Evolutionary conservation across 805 yeast species (phyloP).

Genomic region (Kodamaea leandrae): DNA sequence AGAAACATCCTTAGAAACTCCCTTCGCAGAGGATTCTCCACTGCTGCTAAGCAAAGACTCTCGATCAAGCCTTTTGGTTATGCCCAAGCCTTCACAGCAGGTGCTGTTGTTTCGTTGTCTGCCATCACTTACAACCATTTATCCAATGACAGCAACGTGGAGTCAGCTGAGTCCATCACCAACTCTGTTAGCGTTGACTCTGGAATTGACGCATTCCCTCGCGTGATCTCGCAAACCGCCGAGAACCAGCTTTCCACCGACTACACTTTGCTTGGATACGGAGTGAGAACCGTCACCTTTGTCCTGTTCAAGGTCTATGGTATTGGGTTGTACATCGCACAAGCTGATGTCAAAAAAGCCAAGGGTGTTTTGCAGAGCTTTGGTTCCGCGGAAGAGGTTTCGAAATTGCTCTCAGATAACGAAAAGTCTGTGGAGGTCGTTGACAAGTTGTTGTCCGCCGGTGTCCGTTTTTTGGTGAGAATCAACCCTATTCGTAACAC

Average conservation of each 20-base stretch:
- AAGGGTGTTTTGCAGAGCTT: constrained; percentile 3
- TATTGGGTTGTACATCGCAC: constrained; percentile 74
- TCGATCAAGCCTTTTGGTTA: not conserved
- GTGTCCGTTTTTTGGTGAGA: constrained; percentile 65
- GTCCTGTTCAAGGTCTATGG: constrained; percentile 82
- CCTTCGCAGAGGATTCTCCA: constrained; percentile 3
- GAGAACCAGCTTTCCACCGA: constrained; percentile 25
- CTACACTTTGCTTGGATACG: constrained; percentile 69
- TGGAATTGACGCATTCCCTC: constrained; percentile 50
- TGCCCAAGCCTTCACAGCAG: not conserved
- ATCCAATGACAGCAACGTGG: not conserved
- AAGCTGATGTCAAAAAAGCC: constrained; percentile 46
- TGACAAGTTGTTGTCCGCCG: constrained; percentile 53
- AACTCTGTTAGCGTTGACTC: constrained; percentile 46
- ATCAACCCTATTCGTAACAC: constrained; percentile 88
- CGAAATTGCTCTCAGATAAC: constrained; percentile 44
- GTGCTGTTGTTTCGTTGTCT: not conserved
- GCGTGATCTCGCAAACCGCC: constrained; percentile 5
- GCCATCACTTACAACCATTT: not conserved
- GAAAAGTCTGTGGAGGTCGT: constrained; percentile 52
- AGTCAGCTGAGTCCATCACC: constrained; percentile 2
- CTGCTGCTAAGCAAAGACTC: constrained; percentile 15
- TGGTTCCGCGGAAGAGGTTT: constrained; percentile 6
- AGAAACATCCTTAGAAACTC: not conserved
- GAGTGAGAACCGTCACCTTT: constrained; percentile 82